phyloP scores from a whole-genome alignment of 2,329 filamentous ascomycete genomes.

The Microdochium trichocladiopsis region DNA sequence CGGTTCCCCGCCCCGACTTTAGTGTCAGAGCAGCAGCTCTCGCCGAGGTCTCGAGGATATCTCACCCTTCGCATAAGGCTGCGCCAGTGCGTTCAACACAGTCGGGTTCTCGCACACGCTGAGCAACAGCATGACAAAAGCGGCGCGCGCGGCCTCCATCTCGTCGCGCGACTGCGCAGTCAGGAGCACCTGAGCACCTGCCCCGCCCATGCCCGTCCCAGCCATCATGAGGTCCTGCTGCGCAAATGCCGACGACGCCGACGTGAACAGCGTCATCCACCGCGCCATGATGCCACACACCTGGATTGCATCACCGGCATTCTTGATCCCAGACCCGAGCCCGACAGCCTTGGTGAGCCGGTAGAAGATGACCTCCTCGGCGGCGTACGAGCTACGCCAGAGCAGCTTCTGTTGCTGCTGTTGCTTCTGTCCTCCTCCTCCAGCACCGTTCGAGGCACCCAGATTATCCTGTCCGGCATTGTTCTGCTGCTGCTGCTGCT shows the following conservation, averaged over 20 bases:
- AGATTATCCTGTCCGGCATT: too few relatives aligned
- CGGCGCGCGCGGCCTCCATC: constrained; percentile 53
- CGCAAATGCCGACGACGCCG: constrained; percentile 39
- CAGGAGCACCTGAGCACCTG: constrained; percentile 25
- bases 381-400: constrained; percentile 50
- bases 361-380: constrained; percentile 91
- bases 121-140: constrained; percentile 56
- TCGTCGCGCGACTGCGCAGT: constrained; percentile 43
- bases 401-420: constrained; percentile 10
- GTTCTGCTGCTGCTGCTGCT: not conserved
- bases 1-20: not conserved
- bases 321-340: constrained; percentile 39
- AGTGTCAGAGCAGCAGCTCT: not conserved
- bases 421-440: constrained; percentile 5
- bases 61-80: constrained; percentile 45
- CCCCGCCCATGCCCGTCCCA: not conserved
- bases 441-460: constrained; percentile 3
- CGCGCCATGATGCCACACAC: constrained; percentile 42
- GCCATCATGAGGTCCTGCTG: constrained; percentile 32
- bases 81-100: constrained; percentile 46
- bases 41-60: constrained; percentile 5
- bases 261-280: constrained; percentile 53
- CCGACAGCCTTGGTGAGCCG: constrained; percentile 83
- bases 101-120: constrained; percentile 53
- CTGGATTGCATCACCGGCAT: constrained; percentile 38